phyloP scores from a whole-genome alignment of 495 filamentous ascomycete species.

The Venustampulla echinocandica region DNA sequence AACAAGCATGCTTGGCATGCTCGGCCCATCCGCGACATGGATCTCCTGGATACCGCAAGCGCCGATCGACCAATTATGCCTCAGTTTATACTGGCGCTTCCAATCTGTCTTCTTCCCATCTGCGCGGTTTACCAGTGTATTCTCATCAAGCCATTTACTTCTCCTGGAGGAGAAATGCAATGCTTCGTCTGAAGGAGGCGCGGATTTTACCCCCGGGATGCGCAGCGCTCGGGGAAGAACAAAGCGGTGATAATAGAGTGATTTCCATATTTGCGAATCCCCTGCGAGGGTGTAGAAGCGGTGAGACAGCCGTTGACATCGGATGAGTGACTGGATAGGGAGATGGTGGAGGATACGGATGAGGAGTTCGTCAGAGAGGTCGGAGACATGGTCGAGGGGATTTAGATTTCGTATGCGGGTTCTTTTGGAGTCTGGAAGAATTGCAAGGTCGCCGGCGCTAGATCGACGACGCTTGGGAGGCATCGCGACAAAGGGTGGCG shows the following conservation, averaged over 20 bases:
- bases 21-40: conserved; percentile 38
- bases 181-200: conserved; percentile 28
- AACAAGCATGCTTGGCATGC: conserved; percentile 41
- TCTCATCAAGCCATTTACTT: conserved; percentile 78
- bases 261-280: conserved; percentile 89
- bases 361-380: conserved; percentile 79
- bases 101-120: conserved; percentile 42
- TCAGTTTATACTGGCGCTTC: conserved; percentile 84
- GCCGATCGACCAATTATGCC: conserved; percentile 87
- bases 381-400: conserved; percentile 43
- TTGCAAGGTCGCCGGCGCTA: not conserved
- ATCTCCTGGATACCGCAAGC: conserved; percentile 74
- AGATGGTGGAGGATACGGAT: conserved; percentile 76
- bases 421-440: conserved; percentile 9
- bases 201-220: conserved; percentile 57
- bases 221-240: conserved; percentile 56
- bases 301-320: conserved; percentile 69
- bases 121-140: conserved; percentile 39
- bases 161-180: conserved; percentile 61
- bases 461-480: conserved; percentile 16
- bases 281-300: conserved; percentile 65
- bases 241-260: conserved; percentile 79
- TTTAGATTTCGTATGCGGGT: conserved; percentile 4
- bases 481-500: conserved; percentile 7
- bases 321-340: conserved; percentile 55